These are phyloP conservation scores for Gynandropsis gynandra DNA, from an alignment of 345 rosid species.

Conservation along the genomic window DNA sequence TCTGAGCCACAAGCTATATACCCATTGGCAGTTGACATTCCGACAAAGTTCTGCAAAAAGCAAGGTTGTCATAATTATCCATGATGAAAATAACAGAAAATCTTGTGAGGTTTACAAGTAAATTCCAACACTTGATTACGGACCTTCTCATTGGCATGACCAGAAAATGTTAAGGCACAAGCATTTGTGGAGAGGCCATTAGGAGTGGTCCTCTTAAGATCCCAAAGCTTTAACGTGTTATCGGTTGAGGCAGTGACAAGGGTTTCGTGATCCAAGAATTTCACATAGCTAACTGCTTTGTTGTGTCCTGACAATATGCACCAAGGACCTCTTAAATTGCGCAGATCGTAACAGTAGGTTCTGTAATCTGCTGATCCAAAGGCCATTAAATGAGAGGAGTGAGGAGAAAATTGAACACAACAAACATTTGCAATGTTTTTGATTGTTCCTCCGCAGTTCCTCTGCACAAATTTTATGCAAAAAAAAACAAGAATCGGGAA, in stretches of 20 bases:
- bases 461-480: constrained; percentile 56
- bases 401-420: constrained; percentile 89
- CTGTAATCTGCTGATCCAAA: constrained; percentile 93
- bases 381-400: constrained; percentile 83
- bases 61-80: constrained; percentile 26
- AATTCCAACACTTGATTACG: constrained; percentile 14
- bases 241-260: constrained; percentile 96
- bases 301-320: constrained; percentile 83
- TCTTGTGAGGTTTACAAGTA: neutral
- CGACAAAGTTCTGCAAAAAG: constrained; percentile 79
- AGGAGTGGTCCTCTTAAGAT: constrained; percentile 66
- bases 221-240: constrained; percentile 90
- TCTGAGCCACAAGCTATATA: constrained; percentile 98
- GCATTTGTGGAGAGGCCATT: constrained; percentile 57
- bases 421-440: constrained; percentile 83
- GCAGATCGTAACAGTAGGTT: constrained; percentile 87
- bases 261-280: constrained; percentile 82
- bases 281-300: constrained; percentile 89
- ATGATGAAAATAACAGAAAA: constrained; percentile 2
- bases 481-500: constrained; percentile 8
- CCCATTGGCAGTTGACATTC: constrained; percentile 73
- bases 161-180: constrained; percentile 70
- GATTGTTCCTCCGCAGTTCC: constrained; percentile 70
- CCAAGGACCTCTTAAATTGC: constrained; percentile 79
- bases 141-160: constrained; percentile 95